These are phyloP conservation scores for Picea glauca DNA, from an alignment of 75 land plant genomes.

Conservation along the genomic window DNA sequence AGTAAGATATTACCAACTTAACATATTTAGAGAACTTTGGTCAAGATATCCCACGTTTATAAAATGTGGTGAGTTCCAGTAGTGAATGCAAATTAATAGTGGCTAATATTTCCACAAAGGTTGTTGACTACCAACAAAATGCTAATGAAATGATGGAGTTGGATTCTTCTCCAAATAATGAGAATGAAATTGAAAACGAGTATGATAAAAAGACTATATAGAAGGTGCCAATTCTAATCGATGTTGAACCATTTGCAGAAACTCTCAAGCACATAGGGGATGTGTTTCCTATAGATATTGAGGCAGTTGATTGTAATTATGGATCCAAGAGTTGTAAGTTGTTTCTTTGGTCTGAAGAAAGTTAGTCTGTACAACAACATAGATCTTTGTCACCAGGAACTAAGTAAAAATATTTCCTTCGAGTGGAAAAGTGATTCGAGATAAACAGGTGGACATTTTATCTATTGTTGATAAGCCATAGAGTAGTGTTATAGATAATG, in stretches of 20 bases:
- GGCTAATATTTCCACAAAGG: background rate
- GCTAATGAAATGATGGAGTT: too few species aligned
- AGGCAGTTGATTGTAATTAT: background rate
- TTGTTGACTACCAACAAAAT: too few species aligned
- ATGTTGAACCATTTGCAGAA: background rate
- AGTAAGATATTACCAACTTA: background rate
- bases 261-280: background rate
- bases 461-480: background rate
- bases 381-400: constrained; percentile 2
- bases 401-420: background rate
- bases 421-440: background rate
- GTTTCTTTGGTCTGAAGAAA: background rate
- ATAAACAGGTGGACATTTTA: background rate
- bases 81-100: background rate
- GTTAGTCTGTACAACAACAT: background rate
- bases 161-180: too few species aligned
- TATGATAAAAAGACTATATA: background rate
- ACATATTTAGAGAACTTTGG: background rate
- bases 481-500: background rate
- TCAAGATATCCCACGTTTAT: background rate
- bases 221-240: background rate
- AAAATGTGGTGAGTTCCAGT: background rate
- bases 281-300: background rate
- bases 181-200: background rate
- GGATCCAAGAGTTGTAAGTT: background rate